Evolutionary conservation across 2,329 filamentous ascomycete species (phyloP), one percentile per base, ranked within the genome.

Genomic region (Mycosphaerella sp.): DNA sequence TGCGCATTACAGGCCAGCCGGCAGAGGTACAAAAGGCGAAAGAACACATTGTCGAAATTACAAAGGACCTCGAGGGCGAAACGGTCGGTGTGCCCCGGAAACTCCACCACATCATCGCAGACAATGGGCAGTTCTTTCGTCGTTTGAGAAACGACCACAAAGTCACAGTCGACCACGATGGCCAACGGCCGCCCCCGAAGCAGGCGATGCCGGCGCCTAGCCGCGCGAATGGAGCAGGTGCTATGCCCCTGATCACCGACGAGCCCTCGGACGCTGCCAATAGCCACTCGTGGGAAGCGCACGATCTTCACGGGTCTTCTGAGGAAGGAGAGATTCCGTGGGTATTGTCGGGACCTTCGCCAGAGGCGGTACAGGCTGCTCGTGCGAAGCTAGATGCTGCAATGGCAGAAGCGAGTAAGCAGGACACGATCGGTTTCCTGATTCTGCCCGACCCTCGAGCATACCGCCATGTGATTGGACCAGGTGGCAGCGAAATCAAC

Each of bases 101-200:
- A 63, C 77, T 93, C 56, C 93, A 98, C 75, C 89, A 97, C 69
- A 74, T 79, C 56, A 80, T 98, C 62, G 82, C 88, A 49, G 92
- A 95, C 69, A 91, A 92, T 60, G 93, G 92, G 1, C 85, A 90
- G 64, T 87, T 97, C 75, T 96, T 97, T 86, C 88, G 92, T 61
- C 86, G 84, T 65, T 83, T 98, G 41, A 84, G 87, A 60, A 91
- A 84, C 71, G 87, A 96, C 67, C 80, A 88, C 72, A 85, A 88
- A 62, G 89, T 98, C 61, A 93, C 86, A 0, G 87, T 98, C 50
- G 91, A 97, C 70, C 93, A 97, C 69, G 87, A 83, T 52, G 90
- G 91, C 43, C 83, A 93, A 56, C 76, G 85, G 53, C 76, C 87
- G 3, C 93, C 93, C 5, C 70, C 83, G 39, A 90, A 85, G 73